Conservation (phyloP, 83 land plant species). For the Thuja plicata region DNA sequence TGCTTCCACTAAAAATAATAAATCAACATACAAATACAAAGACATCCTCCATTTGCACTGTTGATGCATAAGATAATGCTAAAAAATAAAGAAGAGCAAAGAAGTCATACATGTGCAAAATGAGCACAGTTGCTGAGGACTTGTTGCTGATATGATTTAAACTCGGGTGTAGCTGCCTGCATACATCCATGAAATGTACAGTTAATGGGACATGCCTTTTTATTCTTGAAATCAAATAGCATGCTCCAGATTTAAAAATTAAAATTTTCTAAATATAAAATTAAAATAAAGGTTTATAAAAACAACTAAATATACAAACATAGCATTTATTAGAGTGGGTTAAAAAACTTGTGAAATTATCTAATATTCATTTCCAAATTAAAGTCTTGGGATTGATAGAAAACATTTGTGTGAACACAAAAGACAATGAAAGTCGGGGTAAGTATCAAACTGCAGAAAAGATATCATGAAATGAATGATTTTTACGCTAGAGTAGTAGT, state of each 20-base stretch:
- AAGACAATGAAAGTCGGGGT: not conserved
- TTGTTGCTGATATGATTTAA: constrained; percentile 93
- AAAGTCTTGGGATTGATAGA: not conserved
- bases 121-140: constrained; percentile 80
- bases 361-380: not conserved
- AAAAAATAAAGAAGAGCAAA: not conserved
- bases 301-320: not conserved
- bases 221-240: not conserved
- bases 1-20: not conserved
- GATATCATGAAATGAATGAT: not conserved
- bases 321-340: not conserved
- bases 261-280: too few species aligned
- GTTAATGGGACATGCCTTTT: not conserved
- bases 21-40: not conserved
- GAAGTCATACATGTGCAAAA: constrained; percentile 72
- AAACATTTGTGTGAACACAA: not conserved
- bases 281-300: not conserved
- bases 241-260: not conserved
- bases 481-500: not conserved
- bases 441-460: not conserved
- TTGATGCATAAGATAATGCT: not conserved
- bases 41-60: not conserved
- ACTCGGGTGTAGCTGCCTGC: constrained; percentile 93
- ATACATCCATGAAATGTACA: constrained; percentile 11
- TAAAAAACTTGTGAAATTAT: not conserved